A percentile compares a stretch with the other conserved stretches of the same genome.
Conservation (phyloP, 495 filamentous ascomycete species). For the Astrothelium subdiscretum region DNA sequence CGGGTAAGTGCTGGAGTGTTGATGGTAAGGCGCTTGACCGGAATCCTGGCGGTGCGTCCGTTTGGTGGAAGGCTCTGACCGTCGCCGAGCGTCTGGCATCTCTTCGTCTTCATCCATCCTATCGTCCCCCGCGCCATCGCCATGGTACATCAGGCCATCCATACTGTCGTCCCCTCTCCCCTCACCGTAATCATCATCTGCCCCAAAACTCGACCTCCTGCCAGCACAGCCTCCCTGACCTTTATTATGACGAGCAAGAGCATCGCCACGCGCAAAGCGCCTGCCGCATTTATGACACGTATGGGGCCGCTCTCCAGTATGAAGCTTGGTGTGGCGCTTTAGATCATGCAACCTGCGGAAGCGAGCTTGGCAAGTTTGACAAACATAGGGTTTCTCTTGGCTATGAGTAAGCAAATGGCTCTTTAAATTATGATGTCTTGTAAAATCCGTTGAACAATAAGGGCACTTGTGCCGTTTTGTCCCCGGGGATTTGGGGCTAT, state of each 20-base stretch:
- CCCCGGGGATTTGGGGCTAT: conserved; percentile 49
- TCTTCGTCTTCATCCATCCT: conserved; percentile 52
- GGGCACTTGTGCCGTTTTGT: conserved; percentile 91
- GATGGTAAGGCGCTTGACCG: conserved; percentile 39
- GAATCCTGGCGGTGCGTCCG: conserved; percentile 42
- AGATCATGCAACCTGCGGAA: conserved; percentile 91
- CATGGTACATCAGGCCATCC: conserved; percentile 61
- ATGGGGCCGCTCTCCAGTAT: conserved; percentile 92
- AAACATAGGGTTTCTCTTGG: conserved; percentile 95
- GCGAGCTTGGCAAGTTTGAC: conserved; percentile 74
- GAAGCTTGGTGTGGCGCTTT: conserved; percentile 90
- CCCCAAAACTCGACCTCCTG: conserved; percentile 69
- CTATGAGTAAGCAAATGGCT: conserved; percentile 96
- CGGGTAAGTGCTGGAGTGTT: conserved; percentile 66
- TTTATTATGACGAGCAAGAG: conserved; percentile 87
- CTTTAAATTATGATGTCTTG: conserved; percentile 97
- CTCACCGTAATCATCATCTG: conserved; percentile 64
- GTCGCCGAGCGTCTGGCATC: conserved; percentile 18
- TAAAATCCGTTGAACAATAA: conserved; percentile 94
- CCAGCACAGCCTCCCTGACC: conserved; percentile 94
- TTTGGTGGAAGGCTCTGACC: conserved; percentile 57
- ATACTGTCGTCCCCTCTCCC: conserved; percentile 56
- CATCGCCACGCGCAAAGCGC: conserved; percentile 90
- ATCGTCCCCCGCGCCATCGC: conserved; percentile 29
- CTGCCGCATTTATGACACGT: conserved; percentile 88